Evolutionary conservation across 306 rosid species (phyloP).

Genomic region (Begonia fuchsioides): DNA sequence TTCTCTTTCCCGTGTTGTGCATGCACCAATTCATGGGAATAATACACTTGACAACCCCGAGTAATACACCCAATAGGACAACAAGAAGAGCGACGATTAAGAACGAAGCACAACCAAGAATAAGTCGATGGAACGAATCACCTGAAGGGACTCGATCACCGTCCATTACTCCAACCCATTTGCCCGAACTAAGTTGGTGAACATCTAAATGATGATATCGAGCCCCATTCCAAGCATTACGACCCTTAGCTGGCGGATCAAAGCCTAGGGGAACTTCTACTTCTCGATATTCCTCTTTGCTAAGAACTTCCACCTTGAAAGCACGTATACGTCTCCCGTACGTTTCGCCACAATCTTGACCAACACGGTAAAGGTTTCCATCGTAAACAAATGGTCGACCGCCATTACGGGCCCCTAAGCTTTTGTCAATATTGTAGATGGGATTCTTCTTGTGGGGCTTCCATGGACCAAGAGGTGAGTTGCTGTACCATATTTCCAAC

Average conservation of each 20-base stretch:
- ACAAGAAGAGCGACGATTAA: constrained; percentile 50
- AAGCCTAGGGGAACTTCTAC: constrained; percentile 64
- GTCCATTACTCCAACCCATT: constrained; percentile 89
- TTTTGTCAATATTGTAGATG: constrained; percentile 56
- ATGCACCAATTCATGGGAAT: constrained; percentile 71
- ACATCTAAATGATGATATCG: constrained; percentile 90
- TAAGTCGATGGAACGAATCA: constrained; percentile 46
- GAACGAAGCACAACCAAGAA: constrained; percentile 66
- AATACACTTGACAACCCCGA: constrained; percentile 75
- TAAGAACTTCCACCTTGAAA: constrained; percentile 76
- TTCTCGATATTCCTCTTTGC: constrained; percentile 53
- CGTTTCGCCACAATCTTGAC: constrained; percentile 94
- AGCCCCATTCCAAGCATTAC: constrained; percentile 90
- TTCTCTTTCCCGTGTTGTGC: constrained; percentile 45
- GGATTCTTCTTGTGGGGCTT: constrained; percentile 77
- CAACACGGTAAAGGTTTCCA: constrained; percentile 72
- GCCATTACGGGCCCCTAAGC: constrained; percentile 91
- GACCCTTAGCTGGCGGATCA: constrained; percentile 58
- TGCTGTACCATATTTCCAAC: constrained; percentile 83
- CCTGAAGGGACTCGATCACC: constrained; percentile 98
- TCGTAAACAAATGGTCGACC: constrained; percentile 77
- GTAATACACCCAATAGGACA: constrained; percentile 52
- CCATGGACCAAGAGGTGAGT: constrained; percentile 92
- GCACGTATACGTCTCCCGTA: constrained; percentile 59
- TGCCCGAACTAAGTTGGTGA: constrained; percentile 66